Evolutionary conservation across 306 rosid species (phyloP).

Genomic region (Corylus heterophylla): DNA sequence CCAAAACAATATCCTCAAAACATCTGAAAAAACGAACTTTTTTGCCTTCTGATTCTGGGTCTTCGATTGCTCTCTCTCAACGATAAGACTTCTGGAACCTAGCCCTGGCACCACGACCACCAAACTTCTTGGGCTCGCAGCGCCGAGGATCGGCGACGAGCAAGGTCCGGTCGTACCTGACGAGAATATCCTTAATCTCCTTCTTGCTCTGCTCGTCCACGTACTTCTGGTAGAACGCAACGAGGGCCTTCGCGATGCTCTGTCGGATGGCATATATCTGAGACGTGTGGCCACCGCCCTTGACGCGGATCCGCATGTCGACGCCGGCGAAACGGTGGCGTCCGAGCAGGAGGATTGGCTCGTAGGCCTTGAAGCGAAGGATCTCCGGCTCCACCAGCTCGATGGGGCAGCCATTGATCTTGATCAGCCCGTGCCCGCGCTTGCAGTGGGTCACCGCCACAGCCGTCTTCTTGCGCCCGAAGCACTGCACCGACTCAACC

Average conservation of each 20-base stretch:
- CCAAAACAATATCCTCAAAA: not conserved
- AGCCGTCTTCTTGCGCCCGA: constrained; percentile 88
- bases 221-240: constrained; percentile 79
- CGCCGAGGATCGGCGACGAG: constrained; percentile 86
- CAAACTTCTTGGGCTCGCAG: constrained; percentile 94
- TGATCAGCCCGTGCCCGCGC: constrained; percentile 76
- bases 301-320: constrained; percentile 80
- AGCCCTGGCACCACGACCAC: constrained; percentile 89
- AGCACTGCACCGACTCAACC: constrained; percentile 72
- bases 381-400: constrained; percentile 79
- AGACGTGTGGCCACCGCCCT: constrained; percentile 82
- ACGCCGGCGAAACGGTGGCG: constrained; percentile 67
- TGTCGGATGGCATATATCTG: constrained; percentile 88
- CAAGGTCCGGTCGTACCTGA: constrained; percentile 66
- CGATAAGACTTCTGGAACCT: constrained; percentile 95
- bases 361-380: constrained; percentile 79
- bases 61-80: constrained; percentile 22
- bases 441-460: constrained; percentile 91
- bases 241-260: constrained; percentile 81
- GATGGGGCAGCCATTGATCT: constrained; percentile 85
- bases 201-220: constrained; percentile 92
- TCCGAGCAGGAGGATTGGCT: constrained; percentile 75
- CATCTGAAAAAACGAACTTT: not conserved
- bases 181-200: constrained; percentile 84
- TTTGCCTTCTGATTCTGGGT: not conserved